Evolutionary conservation across 1,284 basidiomycete species (phyloP).

Genomic region (Phellopilus nigrolimitatus): DNA sequence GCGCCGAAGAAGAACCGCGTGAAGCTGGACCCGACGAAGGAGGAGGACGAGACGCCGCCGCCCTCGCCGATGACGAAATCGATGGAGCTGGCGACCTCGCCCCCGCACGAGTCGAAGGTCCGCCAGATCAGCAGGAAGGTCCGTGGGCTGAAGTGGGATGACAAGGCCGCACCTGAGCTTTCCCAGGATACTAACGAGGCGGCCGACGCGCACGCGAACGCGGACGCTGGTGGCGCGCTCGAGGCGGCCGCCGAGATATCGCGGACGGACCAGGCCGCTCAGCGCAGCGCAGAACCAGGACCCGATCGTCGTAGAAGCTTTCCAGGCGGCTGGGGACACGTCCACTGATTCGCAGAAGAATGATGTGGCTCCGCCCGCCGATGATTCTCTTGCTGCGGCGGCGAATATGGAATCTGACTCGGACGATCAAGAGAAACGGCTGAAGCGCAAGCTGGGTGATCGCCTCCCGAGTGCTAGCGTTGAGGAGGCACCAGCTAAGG

Average conservation of each 20-base stretch:
- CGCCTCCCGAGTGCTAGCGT: conserved; percentile 32
- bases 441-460: conserved; percentile 59
- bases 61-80: conserved; percentile 35
- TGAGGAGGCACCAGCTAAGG: conserved; percentile 19
- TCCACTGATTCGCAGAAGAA: background rate
- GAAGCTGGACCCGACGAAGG: conserved; percentile 57
- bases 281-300: background rate
- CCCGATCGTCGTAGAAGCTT: background rate
- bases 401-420: conserved; percentile 27
- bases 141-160: conserved; percentile 66
- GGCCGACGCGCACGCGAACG: background rate
- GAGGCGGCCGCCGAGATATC: conserved; percentile 11
- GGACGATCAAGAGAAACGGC: conserved; percentile 48
- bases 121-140: conserved; percentile 73
- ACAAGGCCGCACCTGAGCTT: conserved; percentile 34
- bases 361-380: background rate
- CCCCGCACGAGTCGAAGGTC: conserved; percentile 66
- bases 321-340: background rate
- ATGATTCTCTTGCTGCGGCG: background rate
- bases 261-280: background rate
- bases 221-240: background rate
- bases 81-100: conserved; percentile 46
- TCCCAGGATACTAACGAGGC: background rate
- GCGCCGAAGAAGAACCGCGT: conserved; percentile 56
- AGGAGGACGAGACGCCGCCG: conserved; percentile 51